Evolutionary conservation across 2,329 filamentous ascomycete genomes (phyloP), one percentile per base, ranked within the genome.

Genomic region (Botrytis fabae): DNA sequence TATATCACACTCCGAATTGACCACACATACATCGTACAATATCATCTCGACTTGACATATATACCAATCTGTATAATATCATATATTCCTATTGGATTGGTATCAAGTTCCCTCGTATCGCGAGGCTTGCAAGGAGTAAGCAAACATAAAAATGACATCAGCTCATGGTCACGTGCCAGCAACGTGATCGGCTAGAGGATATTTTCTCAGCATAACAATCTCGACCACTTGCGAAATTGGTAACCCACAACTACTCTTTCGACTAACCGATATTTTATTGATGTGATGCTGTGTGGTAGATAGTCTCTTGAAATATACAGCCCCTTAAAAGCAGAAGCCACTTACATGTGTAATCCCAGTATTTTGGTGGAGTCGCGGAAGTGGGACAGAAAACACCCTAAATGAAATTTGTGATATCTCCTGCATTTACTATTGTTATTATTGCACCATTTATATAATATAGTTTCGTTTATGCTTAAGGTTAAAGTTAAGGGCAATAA

Each of bases 321-420:
- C 57, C 35, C 59, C 59, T 25, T 40, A 35, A 61, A 42, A 22
- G 57, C 16, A 62, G 35, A 40, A 61, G 38, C 38, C 35, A 22
- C 16, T 35, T 7, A 62, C 25, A n/a, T 25, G 22, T 62, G 60
- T 14, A 3, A n/a, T 40, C 32, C 35, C 60, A 16, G 38, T 40
- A n/a, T 60, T 62, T n/a, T n/a, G 40, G 60, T 62, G 60, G 60
- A 62, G 60, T 42, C 12, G 7, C 60, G 35, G 60, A 62, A 40
- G 51, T 57, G 35, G 35, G 40, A 42, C 60, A 25, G 60, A 62
- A 62, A 40, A 25, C n/a, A 62, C 7, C 60, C 38, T 42, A 62
- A 42, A 62, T 62, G 38, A 42, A 25, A 62, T 62, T n/a, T 40
- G 60, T 62, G 60, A 62, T 40, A 62, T 42, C 60, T 62, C 60